Conservation (phyloP, 2,329 filamentous ascomycete genomes). For the Ciborinia camelliae region DNA sequence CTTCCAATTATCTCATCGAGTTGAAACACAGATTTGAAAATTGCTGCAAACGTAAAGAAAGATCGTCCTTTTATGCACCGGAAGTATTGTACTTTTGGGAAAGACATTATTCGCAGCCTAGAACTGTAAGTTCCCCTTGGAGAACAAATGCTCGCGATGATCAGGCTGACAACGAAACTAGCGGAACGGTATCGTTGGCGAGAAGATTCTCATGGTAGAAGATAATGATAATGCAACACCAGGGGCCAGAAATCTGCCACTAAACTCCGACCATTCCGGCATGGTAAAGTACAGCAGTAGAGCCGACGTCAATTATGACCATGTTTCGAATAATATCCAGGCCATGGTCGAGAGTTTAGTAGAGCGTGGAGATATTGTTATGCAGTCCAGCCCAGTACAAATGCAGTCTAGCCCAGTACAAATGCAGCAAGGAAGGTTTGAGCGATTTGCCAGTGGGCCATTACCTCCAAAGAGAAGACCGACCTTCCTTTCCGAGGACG, state of each 20-base stretch:
- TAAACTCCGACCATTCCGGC: constrained; percentile 13
- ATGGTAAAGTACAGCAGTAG: constrained; percentile 16
- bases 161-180: neutral
- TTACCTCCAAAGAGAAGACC: neutral
- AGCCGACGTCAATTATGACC: neutral
- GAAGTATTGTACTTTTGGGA: constrained; percentile 19
- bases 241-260: constrained; percentile 2
- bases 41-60: constrained; percentile 1
- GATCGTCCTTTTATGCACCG: neutral
- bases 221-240: constrained; percentile 8
- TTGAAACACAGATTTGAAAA: constrained; percentile 9
- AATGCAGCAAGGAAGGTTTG: neutral
- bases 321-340: constrained; percentile 11
- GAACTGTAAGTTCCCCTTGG: neutral
- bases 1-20: neutral
- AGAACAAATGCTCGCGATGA: neutral
- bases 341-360: neutral
- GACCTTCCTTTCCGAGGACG: neutral
- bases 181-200: neutral
- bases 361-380: neutral
- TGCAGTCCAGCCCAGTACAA: neutral
- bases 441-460: neutral
- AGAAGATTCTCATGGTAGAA: constrained; percentile 6
- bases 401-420: neutral
- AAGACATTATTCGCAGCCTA: neutral